Base-by-base conservation (phyloP, 768 basidiomycete species). In the Exsudoporus frostii region DNA sequence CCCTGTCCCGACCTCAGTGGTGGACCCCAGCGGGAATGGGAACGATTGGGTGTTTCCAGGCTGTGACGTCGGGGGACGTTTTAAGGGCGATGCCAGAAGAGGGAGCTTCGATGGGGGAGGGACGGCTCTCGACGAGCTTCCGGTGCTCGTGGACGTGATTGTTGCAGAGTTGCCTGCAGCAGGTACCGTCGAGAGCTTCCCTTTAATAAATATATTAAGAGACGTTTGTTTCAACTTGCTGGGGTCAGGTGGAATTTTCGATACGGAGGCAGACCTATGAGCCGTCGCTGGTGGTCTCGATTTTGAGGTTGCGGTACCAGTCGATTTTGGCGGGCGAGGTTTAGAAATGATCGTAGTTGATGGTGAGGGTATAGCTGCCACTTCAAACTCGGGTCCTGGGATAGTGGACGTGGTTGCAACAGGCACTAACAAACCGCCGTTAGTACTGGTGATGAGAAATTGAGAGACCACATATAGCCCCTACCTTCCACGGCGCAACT, bases 161-260 rank as follows among this genome's bases (percentile, higher is more conserved):
- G 41, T 15, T 10, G 44, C 24, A 15, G 48, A 14, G 10, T 7
- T 41, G 3, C 13, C 22, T 2, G 20, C 15, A 13, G 17, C 7
- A 34, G 25, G 27, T 2, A 7, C 24, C 0, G n/a, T 10, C 17
- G 37, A 25, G 15, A 56, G 49, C 17, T 54, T 66, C 7, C 24
- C 36, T 37, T 59, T 68, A 4, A 64, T 32, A 15, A 71, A 70
- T 14, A 39, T 6, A 29, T 48, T 41, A 7, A 70, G 58, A 5
- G 71, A 70, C 2, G 58, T 24, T 42, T 65, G 68, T 56, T 45
- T 68, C 8, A 63, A 50, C 32, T 68, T 68, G 48, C 24, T 49
- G 24, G 53, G 1, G 27, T 63, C 51, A 10, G 51, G 34, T 17
- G 51, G 44, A 10, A 41, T 39, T 45, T 58, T 68, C 15, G 48